Base-by-base conservation (phyloP, 2,329 filamentous ascomycete genomes). In the Penicillium sp. region DNA sequence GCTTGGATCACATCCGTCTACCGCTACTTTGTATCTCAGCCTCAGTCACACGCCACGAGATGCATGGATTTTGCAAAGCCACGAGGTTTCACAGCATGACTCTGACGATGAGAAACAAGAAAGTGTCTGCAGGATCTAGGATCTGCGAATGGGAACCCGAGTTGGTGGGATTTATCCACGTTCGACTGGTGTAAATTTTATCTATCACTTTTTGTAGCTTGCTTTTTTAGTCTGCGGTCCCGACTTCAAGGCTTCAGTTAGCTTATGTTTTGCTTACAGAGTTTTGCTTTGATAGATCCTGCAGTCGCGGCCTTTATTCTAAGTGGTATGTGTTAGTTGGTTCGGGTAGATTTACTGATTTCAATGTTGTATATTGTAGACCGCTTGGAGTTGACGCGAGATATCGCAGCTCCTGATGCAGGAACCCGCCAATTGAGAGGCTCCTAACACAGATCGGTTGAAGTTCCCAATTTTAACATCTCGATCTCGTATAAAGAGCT, bases 11-110 rank as follows among this genome's bases (percentile, higher is more conserved):
- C 42, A 35, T 45, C 31, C 45, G 52, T 19, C 39, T 50, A 52
- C 46, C 48, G 61, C 42, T 56, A 52, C 55, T 59, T 43, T 35
- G 21, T 49, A 50, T 52, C 44, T 59, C 53, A 64, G 57, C 59
- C 61, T 65, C 63, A 59, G 45, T 52, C 48, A 44, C 45, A 53
- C 56, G 33, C 49, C 52, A 35, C 44, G 37, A 47, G 50, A 27
- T 47, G 43, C 43, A 45, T 39, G 45, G 42, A 37, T 49, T 44
- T 24, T 29, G 37, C 22, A 48, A 39, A 35, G 29, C 59, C 52
- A 63, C 35, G 52, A 62, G 55, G 56, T 58, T 44, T 55, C 54
- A 64, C 58, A 46, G 14, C 56, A 55, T 55, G 37, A 22, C 46
- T 29, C 24, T 54, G 42, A 45, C 24, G 33, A 31, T 13, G 16